A percentile compares a stretch with the other conserved stretches of the same genome.
Conservation (phyloP, 331 rosid genomes). For the Quercus lobata region DNA sequence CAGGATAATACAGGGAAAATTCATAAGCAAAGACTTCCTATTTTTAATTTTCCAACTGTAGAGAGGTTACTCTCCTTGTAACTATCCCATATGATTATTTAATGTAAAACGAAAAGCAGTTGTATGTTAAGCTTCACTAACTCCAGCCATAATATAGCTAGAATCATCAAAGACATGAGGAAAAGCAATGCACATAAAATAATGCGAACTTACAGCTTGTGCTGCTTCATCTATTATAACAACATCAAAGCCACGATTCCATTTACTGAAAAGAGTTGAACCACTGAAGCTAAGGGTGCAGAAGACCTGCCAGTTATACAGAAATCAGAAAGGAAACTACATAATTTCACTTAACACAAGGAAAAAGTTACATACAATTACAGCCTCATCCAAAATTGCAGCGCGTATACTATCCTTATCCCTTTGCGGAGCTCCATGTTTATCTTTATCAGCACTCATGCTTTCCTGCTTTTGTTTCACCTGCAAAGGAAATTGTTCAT, state of each 20-base stretch:
- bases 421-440: slow-evolving; percentile 54
- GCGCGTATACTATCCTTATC: slow-evolving; percentile 59
- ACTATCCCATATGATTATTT: too few relatives aligned
- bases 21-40: too few relatives aligned
- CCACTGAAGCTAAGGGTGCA: slow-evolving; percentile 96
- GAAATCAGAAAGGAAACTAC: slow-evolving; percentile 19
- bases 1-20: not conserved
- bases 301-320: slow-evolving; percentile 67
- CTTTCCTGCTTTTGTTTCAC: slow-evolving; percentile 49
- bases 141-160: too few relatives aligned
- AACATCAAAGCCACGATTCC: slow-evolving; percentile 77
- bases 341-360: not conserved
- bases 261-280: slow-evolving; percentile 64
- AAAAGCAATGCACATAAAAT: slow-evolving; percentile 2
- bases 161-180: too few relatives aligned
- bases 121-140: too few relatives aligned
- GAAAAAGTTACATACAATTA: slow-evolving; percentile 58
- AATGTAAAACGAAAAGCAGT: too few relatives aligned
- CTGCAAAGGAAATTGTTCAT: slow-evolving; percentile 35
- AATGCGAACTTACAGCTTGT: slow-evolving; percentile 77
- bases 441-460: slow-evolving; percentile 50
- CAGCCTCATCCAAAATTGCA: slow-evolving; percentile 83
- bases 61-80: too few relatives aligned
- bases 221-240: slow-evolving; percentile 98
- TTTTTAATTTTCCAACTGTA: too few relatives aligned